phyloP scores from a whole-genome alignment of 2,329 filamentous ascomycete species.

The Geoglossum cookeanum region DNA sequence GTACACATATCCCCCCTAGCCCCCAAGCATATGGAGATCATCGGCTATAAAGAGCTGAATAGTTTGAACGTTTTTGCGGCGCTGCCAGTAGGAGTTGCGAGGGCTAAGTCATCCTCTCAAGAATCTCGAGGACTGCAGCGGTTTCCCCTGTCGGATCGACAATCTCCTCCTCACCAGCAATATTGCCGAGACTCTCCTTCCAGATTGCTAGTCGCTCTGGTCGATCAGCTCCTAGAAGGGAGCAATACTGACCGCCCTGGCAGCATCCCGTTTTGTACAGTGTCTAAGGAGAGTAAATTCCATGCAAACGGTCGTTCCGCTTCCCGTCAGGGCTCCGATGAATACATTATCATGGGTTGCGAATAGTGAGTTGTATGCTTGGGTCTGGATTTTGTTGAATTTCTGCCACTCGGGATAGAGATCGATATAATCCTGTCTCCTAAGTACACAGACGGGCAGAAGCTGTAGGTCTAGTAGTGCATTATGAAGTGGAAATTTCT shows the following conservation, averaged over 20 bases:
- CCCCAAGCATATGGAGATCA: slow-evolving; percentile 83
- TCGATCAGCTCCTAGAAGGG: slow-evolving; percentile 91
- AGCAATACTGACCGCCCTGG: slow-evolving; percentile 80
- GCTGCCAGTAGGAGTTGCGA: slow-evolving; percentile 90
- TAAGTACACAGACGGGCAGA: slow-evolving; percentile 71
- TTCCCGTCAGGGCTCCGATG: slow-evolving; percentile 78
- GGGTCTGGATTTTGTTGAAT: slow-evolving; percentile 96
- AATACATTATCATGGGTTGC: slow-evolving; percentile 87
- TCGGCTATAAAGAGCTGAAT: slow-evolving; percentile 88
- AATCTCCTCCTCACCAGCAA: slow-evolving; percentile 72
- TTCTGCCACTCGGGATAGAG: slow-evolving; percentile 69
- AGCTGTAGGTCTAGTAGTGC: slow-evolving; percentile 83
- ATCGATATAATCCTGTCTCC: slow-evolving; percentile 61
- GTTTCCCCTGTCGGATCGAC: slow-evolving; percentile 90
- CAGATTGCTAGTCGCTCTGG: slow-evolving; percentile 57
- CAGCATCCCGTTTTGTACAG: slow-evolving; percentile 54
- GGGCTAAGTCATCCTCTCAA: slow-evolving; percentile 74
- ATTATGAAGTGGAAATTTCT: slow-evolving; percentile 89
- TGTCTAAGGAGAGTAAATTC: slow-evolving; percentile 83
- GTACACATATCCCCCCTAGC: slow-evolving; percentile 71
- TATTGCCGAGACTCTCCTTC: slow-evolving; percentile 51
- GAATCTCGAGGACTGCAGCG: slow-evolving; percentile 69
- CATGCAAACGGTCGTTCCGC: slow-evolving; percentile 90
- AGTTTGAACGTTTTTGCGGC: slow-evolving; percentile 83
- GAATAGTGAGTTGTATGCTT: slow-evolving; percentile 87